These are phyloP conservation scores for Platismatia glauca DNA, from an alignment of 495 filamentous ascomycete genomes.

Conservation along the genomic window DNA sequence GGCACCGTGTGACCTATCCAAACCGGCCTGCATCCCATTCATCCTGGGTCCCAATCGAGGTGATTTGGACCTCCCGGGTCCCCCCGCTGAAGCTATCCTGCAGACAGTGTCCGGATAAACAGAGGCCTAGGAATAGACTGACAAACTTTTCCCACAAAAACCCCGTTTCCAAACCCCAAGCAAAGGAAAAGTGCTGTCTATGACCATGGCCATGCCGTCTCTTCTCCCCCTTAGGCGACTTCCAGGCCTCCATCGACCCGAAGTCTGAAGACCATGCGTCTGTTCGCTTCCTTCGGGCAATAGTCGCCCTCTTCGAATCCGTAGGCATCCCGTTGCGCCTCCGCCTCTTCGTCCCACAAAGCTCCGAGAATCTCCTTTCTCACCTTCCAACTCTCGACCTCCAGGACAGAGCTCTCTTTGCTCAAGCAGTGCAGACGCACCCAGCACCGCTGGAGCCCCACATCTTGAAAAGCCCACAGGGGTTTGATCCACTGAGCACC, in stretches of 20 bases:
- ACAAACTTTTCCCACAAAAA: background rate
- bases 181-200: background rate
- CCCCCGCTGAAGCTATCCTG: background rate
- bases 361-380: conserved; percentile 16
- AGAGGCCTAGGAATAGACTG: background rate
- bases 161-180: background rate
- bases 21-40: background rate
- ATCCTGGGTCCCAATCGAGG: background rate
- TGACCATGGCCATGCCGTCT: background rate
- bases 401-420: conserved; percentile 9
- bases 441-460: conserved; percentile 7
- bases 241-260: background rate
- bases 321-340: conserved; percentile 13
- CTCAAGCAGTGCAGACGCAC: conserved; percentile 7
- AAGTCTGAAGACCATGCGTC: conserved; percentile 1
- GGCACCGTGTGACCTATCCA: background rate
- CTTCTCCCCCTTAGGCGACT: background rate
- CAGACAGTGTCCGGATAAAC: background rate
- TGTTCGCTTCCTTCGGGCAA: background rate
- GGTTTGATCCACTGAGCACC: conserved; percentile 13
- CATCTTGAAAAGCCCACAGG: conserved; percentile 14
- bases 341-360: conserved; percentile 15
- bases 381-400: conserved; percentile 20
- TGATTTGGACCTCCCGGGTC: background rate
- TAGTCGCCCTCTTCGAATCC: conserved; percentile 2